Base-by-base conservation (phyloP, 164 flowering plant species). In the Kalanchoe fedtschenkoi region DNA sequence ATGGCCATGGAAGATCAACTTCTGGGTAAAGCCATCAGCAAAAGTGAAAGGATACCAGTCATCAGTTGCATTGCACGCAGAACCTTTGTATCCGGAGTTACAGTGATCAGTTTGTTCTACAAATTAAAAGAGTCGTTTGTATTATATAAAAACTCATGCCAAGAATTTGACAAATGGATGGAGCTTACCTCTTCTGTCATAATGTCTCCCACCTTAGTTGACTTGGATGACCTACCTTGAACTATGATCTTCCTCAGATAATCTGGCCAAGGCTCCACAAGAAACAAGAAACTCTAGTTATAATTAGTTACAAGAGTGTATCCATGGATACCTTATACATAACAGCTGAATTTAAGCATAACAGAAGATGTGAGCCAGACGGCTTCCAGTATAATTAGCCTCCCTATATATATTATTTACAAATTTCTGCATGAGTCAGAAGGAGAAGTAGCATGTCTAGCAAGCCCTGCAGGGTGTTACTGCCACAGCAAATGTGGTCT, bases 161-260 rank as follows among this genome's bases (percentile, higher is more conserved):
- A n/a, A 22, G 3, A 5, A 21, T 16, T 29, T 5, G 24, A 39
- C 16, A 9, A 1, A 62, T 24, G 32, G n/a, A 35, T 33, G 3
- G 58, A 16, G 37, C 38, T 5, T 82, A 93, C 98, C 98, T 93
- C 98, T 63, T 93, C 97, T 66, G 98, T 93, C 98, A 93, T 93
- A 47, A 93, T 93, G 70, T 93, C 97, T 68, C 98, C 98, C 64
- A 93, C 98, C 72, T 90, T 93, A 4, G 98, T 93, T 30, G 92
- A 88, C 78, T 90, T 93, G 71, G 98, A 93, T 59, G 97, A 93
- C 66, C 97, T 83, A 70, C 98, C 98, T 72, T 93, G 98, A 38
- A 93, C 97, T 56, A 93, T 93, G 71, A 93, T 93, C 81, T 93
- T 93, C 81, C 98, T 72, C 34, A 93, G 96, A 73, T 93, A 93